Conservation (phyloP, 2,329 filamentous ascomycete species). For the Chaetomiaceae sp. region DNA sequence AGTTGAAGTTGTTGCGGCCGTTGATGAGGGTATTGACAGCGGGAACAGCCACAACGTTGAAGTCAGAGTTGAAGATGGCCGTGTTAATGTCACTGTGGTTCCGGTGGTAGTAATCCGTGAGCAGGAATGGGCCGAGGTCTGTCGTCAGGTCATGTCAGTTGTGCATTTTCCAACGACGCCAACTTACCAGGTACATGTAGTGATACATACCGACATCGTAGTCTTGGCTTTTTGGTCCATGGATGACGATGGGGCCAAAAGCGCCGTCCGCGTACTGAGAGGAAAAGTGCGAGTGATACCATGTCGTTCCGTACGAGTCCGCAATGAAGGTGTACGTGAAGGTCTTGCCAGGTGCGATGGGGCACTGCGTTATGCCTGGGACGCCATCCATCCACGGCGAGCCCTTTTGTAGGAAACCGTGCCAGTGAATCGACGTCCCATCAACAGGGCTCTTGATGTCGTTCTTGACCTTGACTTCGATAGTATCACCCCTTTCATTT, state of each 20-base stretch:
- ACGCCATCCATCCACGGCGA: constrained; percentile 59
- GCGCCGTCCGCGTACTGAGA: constrained; percentile 57
- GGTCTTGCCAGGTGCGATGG: constrained; percentile 43
- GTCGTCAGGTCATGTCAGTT: not conserved
- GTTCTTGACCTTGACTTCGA: not conserved
- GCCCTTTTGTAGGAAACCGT: constrained; percentile 43
- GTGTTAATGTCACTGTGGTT: not conserved
- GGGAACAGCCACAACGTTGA: not conserved
- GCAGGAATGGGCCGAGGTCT: not conserved
- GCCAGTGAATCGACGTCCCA: not conserved
- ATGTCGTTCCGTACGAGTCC: constrained; percentile 53
- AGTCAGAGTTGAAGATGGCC: not conserved
- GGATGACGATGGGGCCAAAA: constrained; percentile 51
- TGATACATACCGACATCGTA: not conserved
- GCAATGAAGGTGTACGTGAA: constrained; percentile 54
- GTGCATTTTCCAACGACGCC: not conserved
- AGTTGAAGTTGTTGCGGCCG: constrained; percentile 1
- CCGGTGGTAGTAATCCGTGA: not conserved
- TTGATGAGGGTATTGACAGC: constrained; percentile 1
- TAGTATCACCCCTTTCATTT: not conserved
- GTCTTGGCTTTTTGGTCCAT: not conserved
- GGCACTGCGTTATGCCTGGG: constrained; percentile 50
- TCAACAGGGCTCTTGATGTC: not conserved
- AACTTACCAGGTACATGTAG: too few species aligned
- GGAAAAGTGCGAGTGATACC: constrained; percentile 55